A percentile compares a stretch with the other conserved stretches of the same genome.
Evolutionary conservation across 441 rosid genomes (phyloP).

Genomic region (Manihot esculenta): DNA sequence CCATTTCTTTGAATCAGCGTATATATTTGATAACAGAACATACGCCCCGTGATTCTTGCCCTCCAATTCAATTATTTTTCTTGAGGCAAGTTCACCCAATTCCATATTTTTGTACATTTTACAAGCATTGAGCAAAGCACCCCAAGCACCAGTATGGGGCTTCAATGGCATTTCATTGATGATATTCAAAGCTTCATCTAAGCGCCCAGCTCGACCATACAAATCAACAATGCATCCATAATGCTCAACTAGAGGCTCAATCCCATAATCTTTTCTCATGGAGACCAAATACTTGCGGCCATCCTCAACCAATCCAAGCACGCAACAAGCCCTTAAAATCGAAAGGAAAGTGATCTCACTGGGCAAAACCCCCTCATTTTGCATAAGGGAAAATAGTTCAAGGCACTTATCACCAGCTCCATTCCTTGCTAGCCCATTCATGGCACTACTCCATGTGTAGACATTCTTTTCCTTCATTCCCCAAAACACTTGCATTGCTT

Average conservation of each 20-base stretch:
- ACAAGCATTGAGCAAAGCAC: constrained; percentile 61
- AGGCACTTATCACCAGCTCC: constrained; percentile 47
- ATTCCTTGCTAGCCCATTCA: constrained; percentile 54
- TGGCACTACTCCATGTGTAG: constrained; percentile 54
- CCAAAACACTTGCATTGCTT: constrained; percentile 57
- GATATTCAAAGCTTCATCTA: constrained; percentile 44
- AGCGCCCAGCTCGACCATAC: constrained; percentile 51
- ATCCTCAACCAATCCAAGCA: constrained; percentile 46
- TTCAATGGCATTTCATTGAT: constrained; percentile 50
- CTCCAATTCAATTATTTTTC: constrained; percentile 48
- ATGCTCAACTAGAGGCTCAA: constrained; percentile 53
- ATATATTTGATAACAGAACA: constrained; percentile 53
- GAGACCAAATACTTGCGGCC: constrained; percentile 48
- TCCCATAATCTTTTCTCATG: constrained; percentile 39
- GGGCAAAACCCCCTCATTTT: constrained; percentile 38
- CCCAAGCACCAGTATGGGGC: constrained; percentile 63
- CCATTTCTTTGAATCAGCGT: constrained; percentile 51
- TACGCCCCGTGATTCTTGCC: constrained; percentile 49
- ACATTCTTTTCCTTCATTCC: constrained; percentile 53
- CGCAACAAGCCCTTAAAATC: constrained; percentile 53
- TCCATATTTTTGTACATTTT: constrained; percentile 50
- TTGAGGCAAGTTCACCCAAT: constrained; percentile 47
- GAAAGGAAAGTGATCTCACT: constrained; percentile 48
- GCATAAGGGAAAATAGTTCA: constrained; percentile 50
- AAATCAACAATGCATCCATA: constrained; percentile 64